A percentile compares a stretch with the other conserved stretches of the same genome.
These are phyloP conservation scores for Fomitopsis betulina DNA, from an alignment of 1,284 basidiomycete genomes.

Conservation along the genomic window DNA sequence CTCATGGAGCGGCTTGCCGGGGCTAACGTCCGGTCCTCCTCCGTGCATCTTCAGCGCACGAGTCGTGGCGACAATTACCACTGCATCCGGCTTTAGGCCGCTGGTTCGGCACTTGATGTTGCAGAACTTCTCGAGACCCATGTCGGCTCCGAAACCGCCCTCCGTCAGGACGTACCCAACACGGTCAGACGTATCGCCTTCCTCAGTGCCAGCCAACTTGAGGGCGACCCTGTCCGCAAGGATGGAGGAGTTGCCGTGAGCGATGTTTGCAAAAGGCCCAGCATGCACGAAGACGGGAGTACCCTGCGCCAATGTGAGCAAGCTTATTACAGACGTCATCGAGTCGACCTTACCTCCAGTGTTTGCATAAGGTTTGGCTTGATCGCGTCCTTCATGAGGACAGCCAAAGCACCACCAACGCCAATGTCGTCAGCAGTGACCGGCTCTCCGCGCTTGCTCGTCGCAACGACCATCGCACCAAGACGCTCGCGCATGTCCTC, in stretches of 20 bases:
- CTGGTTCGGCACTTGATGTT: conserved; percentile 99
- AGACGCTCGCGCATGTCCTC: conserved; percentile 91
- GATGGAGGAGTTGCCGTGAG: conserved; percentile 98
- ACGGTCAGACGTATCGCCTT: conserved; percentile 78
- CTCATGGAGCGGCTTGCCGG: conserved; percentile 91
- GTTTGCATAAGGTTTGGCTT: conserved; percentile 99
- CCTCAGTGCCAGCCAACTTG: conserved; percentile 95
- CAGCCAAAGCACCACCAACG: conserved; percentile 92
- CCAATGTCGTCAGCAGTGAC: conserved; percentile 98
- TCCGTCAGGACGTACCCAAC: conserved; percentile 97
- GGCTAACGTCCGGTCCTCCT: conserved; percentile 95
- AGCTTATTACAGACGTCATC: neutral
- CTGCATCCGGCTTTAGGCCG: conserved; percentile 90
- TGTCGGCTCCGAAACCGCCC: conserved; percentile 98
- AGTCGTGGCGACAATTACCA: conserved; percentile 95
- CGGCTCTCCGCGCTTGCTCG: conserved; percentile 86
- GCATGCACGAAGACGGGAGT: conserved; percentile 99
- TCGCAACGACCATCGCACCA: conserved; percentile 96
- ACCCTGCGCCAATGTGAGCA: conserved; percentile 43
- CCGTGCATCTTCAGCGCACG: conserved; percentile 99
- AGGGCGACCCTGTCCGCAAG: conserved; percentile 94
- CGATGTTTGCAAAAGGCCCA: conserved; percentile 98
- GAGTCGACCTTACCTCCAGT: conserved; percentile 59
- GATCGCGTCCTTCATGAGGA: conserved; percentile 98
- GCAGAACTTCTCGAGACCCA: conserved; percentile 99